These are phyloP conservation scores for Sparassis latifolia DNA, from an alignment of 1,284 basidiomycete genomes.

Conservation along the genomic window DNA sequence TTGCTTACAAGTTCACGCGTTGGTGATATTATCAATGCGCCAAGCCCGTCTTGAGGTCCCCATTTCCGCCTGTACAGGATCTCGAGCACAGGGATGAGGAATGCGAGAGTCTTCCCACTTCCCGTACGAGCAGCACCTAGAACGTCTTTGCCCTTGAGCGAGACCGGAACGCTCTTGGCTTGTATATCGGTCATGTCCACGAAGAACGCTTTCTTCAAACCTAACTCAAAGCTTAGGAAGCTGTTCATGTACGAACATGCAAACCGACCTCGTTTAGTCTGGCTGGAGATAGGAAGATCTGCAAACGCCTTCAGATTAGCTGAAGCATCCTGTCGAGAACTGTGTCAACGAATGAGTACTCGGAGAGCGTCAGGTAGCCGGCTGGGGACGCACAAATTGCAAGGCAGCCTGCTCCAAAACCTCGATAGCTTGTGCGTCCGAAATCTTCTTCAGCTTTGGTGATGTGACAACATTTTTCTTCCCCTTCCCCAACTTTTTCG, in stretches of 20 bases:
- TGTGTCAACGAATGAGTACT: slow-evolving; percentile 15
- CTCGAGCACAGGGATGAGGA: slow-evolving; percentile 76
- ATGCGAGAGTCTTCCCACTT: slow-evolving; percentile 81
- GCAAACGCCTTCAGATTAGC: slow-evolving; percentile 47
- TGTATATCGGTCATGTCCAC: slow-evolving; percentile 85
- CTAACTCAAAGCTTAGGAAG: slow-evolving; percentile 28
- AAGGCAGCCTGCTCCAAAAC: slow-evolving; percentile 45
- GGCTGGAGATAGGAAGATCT: slow-evolving; percentile 64
- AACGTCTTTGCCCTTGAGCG: slow-evolving; percentile 64
- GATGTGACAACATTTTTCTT: slow-evolving; percentile 1
- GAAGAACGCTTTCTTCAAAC: slow-evolving; percentile 83
- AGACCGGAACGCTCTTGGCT: slow-evolving; percentile 52
- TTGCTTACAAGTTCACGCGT: slow-evolving; percentile 82
- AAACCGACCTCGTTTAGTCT: slow-evolving; percentile 57
- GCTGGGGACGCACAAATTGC: slow-evolving; percentile 45
- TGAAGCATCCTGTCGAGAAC: slow-evolving; percentile 36
- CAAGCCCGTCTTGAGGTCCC: slow-evolving; percentile 81
- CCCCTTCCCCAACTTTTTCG: no score
- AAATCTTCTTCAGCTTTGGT: slow-evolving; percentile 30
- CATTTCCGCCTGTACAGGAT: slow-evolving; percentile 69
- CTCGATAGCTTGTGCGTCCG: slow-evolving; percentile 50
- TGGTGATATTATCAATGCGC: slow-evolving; percentile 91
- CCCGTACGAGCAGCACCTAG: slow-evolving; percentile 78
- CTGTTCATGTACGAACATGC: background rate
- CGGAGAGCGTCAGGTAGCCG: background rate